Base-by-base conservation (phyloP, 225 moss, liverwort and hornwort genomes). In the Sphagnum contortum region DNA sequence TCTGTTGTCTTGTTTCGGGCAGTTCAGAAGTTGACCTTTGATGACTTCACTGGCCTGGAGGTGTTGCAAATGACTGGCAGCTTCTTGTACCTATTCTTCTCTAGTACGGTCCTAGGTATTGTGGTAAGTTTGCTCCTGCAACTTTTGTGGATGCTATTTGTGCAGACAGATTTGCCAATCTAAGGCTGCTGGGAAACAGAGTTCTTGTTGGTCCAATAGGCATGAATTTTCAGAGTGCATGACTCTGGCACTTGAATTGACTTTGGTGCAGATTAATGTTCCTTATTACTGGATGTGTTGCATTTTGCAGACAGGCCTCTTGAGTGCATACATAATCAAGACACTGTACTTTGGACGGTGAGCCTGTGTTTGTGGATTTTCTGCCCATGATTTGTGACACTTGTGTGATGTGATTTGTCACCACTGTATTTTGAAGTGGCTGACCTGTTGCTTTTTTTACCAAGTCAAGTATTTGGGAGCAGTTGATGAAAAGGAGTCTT, bases 1-100 rank as follows among this genome's bases (percentile, higher is more conserved):
- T 91, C 91, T 6, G 91, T 91, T 4, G 91, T 91, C 47, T 73
- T 91, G 9, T 91, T 91, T 50, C 81, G 91, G 49, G 91, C 91
- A 9, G 65, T 91, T 45, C 91, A 91, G 70, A 88, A 83, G 71
- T 76, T 77, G 60, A 11, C 81, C 57, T 70, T 91, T 61, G 86
- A 86, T 10, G 49, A 81, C 61, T 88, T 88, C 76, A 81, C 74
- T 13, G 68, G 14, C 4, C 44, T 72, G 58, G 81, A 88, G 55
- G 81, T 68, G 44, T 47, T 83, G 55, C 55, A 44, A 47, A 81
- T 91, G 12, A 62, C 70, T 44, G 80, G 81, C 12, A 84, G 79
- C 75, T 91, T 91, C 57, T 69, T 91, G 72, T 81, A 88, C 65
- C 80, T 91, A 14, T 91, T 86, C 47, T 12, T 81, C 47, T 80